phyloP scores from a whole-genome alignment of 305 asterid genomes.

The Fraxinus floribunda region DNA sequence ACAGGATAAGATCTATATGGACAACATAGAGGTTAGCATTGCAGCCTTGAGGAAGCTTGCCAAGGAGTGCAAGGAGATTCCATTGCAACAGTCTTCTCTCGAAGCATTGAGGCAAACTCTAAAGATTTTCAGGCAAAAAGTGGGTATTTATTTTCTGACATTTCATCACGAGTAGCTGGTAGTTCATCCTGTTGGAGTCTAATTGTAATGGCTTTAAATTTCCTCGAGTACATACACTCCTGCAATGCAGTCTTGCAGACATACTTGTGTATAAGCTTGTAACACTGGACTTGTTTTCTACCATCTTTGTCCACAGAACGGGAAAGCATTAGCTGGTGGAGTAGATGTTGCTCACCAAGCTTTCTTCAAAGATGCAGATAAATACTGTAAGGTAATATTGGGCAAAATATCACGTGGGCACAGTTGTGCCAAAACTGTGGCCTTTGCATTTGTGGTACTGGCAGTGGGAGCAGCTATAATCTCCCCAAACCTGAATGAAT shows the following conservation, averaged over 20 bases:
- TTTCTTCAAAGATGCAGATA: constrained; percentile 34
- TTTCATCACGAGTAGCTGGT: background rate
- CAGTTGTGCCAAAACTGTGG: constrained; percentile 32
- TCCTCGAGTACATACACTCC: background rate
- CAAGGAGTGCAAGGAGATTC: constrained; percentile 30
- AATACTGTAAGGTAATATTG: constrained; percentile 28
- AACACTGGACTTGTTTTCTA: background rate
- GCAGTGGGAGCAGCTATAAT: constrained; percentile 30
- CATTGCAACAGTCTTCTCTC: constrained; percentile 31
- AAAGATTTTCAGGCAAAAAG: constrained; percentile 38
- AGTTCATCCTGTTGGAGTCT: background rate
- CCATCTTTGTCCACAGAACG: constrained; percentile 28
- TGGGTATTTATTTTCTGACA: background rate
- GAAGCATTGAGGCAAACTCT: constrained; percentile 29
- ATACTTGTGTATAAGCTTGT: background rate
- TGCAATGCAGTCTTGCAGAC: background rate
- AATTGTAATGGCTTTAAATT: background rate
- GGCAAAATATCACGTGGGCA: constrained; percentile 30
- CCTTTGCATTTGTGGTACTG: constrained; percentile 21
- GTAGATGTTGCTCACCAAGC: constrained; percentile 26
- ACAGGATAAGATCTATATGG: constrained; percentile 37
- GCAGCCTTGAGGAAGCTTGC: constrained; percentile 31
- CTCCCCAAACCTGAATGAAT: constrained; percentile 19
- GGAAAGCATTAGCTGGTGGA: constrained; percentile 29
- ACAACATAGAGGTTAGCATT: constrained; percentile 39